These are phyloP conservation scores for Aspergillus puulaauensis DNA, from an alignment of 2,329 filamentous ascomycete genomes.

Conservation along the genomic window DNA sequence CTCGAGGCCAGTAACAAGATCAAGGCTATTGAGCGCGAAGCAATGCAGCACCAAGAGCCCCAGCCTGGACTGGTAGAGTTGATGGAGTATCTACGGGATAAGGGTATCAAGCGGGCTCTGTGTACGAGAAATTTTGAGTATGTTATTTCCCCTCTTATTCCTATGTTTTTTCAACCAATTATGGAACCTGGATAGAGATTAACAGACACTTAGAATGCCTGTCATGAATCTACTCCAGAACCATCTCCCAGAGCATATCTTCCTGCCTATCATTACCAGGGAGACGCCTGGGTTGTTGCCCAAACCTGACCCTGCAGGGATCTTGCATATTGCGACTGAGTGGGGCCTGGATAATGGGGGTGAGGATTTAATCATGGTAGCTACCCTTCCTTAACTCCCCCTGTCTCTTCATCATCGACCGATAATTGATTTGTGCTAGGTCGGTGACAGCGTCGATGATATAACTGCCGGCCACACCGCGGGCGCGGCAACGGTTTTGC, in stretches of 20 bases:
- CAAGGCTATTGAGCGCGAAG: slow-evolving; percentile 73
- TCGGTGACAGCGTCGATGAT: slow-evolving; percentile 83
- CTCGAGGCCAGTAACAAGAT: slow-evolving; percentile 70
- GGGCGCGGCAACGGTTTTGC: slow-evolving; percentile 84
- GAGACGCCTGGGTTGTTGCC: slow-evolving; percentile 66
- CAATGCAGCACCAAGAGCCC: slow-evolving; percentile 76
- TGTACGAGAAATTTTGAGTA: slow-evolving; percentile 92
- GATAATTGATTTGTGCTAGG: slow-evolving; percentile 27
- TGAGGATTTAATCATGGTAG: slow-evolving; percentile 41
- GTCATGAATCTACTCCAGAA: slow-evolving; percentile 58
- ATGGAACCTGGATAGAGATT: not conserved
- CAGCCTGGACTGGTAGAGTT: slow-evolving; percentile 76
- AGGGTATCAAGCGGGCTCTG: slow-evolving; percentile 72
- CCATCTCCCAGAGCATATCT: slow-evolving; percentile 67
- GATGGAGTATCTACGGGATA: slow-evolving; percentile 76
- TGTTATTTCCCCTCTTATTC: slow-evolving; percentile 18
- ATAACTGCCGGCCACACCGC: slow-evolving; percentile 83
- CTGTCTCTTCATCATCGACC: not conserved
- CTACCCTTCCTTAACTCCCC: not conserved
- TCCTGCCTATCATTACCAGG: slow-evolving; percentile 78
- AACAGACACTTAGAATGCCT: slow-evolving; percentile 32
- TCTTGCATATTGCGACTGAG: slow-evolving; percentile 75
- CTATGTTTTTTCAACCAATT: not conserved
- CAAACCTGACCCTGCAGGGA: slow-evolving; percentile 85
- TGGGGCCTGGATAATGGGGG: slow-evolving; percentile 64